phyloP scores from a whole-genome alignment of 805 yeast species.

The Kazachstania psychrophila region DNA sequence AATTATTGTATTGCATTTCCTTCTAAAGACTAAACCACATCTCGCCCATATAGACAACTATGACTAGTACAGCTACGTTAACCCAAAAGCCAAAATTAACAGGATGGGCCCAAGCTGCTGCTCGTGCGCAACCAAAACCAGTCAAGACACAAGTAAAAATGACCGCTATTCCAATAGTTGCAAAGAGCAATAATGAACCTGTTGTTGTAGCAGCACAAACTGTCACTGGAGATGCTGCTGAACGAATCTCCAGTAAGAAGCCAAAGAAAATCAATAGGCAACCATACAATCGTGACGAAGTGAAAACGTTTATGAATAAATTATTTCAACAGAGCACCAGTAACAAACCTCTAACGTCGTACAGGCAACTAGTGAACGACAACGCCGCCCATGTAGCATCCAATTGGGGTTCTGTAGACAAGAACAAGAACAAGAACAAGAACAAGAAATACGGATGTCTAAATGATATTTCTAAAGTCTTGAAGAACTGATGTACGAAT shows the following conservation, averaged over 20 bases:
- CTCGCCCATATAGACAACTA: no score
- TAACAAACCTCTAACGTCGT: conserved; percentile 8
- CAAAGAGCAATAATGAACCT: neutral
- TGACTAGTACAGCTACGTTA: conserved; percentile 6
- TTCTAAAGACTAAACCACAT: conserved; percentile 1
- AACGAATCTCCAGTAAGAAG: neutral
- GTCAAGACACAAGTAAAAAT: neutral
- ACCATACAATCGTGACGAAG: conserved; percentile 24
- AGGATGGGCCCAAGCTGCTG: conserved; percentile 30
- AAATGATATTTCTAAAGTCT: conserved; percentile 20
- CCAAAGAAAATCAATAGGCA: conserved; percentile 7
- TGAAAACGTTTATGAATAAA: conserved; percentile 14
- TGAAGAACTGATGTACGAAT: conserved; percentile 15
- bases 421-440: conserved; percentile 21
- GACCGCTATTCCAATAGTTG: neutral
- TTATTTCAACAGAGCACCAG: conserved; percentile 8
- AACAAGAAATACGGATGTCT: conserved; percentile 25
- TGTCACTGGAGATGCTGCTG: conserved; percentile 1
- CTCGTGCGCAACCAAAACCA: conserved; percentile 19
- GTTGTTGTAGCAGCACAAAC: neutral
- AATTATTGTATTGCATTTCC: no score
- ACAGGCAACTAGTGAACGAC: conserved; percentile 5
- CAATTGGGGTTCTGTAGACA: conserved; percentile 27
- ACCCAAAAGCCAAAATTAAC: conserved; percentile 19
- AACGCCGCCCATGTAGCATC: conserved; percentile 13